Conservation (phyloP, 2,329 filamentous ascomycete genomes). For the Didymosphaeria variabile region DNA sequence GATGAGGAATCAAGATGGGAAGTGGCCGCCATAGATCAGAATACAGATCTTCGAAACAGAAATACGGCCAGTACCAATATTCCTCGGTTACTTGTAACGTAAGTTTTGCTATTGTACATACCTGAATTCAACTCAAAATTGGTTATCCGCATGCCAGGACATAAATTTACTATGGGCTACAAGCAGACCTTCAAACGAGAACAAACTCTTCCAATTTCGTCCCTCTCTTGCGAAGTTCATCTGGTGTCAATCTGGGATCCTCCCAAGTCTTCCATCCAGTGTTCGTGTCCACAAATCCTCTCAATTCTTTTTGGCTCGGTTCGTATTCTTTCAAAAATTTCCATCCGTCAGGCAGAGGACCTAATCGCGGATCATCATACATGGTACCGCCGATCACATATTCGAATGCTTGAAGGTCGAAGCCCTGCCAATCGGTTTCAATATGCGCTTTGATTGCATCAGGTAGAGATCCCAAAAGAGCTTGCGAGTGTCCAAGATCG, state of each 20-base stretch:
- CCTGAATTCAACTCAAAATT: too few relatives aligned
- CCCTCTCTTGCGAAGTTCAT: slow-evolving; percentile 7
- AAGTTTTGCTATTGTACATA: too few relatives aligned
- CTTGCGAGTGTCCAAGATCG: not conserved
- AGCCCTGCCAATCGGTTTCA: not conserved
- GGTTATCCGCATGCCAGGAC: too few relatives aligned
- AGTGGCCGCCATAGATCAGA: too few relatives aligned
- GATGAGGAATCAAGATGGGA: not conserved
- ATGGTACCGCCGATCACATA: not conserved
- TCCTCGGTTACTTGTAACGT: too few relatives aligned
- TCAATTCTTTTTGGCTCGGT: not conserved
- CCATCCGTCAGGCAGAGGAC: slow-evolving; percentile 11
- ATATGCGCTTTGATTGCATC: not conserved
- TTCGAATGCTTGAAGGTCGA: not conserved
- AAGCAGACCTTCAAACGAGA: not conserved
- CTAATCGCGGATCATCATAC: slow-evolving; percentile 14
- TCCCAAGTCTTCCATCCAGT: not conserved
- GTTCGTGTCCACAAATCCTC: not conserved
- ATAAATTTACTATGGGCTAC: not conserved
- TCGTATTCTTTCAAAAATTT: slow-evolving; percentile 1
- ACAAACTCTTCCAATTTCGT: not conserved
- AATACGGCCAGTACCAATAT: too few relatives aligned
- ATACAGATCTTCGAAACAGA: too few relatives aligned
- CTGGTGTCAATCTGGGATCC: slow-evolving; percentile 6
- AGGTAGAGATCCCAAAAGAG: slow-evolving; percentile 4